These are phyloP conservation scores for Neonectria ditissima DNA, from an alignment of 2,329 filamentous ascomycete species.

Conservation along the genomic window DNA sequence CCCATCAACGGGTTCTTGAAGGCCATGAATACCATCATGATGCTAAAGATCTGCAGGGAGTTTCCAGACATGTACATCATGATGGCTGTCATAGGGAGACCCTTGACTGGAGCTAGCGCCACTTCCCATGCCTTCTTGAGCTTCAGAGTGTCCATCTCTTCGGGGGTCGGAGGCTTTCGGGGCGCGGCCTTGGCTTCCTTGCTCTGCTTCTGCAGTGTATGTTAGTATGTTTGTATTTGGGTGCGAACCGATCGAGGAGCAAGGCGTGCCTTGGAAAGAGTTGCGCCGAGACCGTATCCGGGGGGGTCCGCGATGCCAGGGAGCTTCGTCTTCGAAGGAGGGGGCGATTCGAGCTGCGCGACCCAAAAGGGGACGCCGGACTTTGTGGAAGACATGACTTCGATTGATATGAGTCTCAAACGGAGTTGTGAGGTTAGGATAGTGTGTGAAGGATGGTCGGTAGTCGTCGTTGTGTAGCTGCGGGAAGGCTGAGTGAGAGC, in stretches of 20 bases:
- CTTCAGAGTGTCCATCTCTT: slow-evolving; percentile 95
- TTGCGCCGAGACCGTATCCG: slow-evolving; percentile 75
- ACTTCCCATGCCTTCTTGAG: slow-evolving; percentile 99
- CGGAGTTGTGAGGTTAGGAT: neutral
- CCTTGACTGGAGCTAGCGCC: slow-evolving; percentile 91
- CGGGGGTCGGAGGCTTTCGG: slow-evolving; percentile 77
- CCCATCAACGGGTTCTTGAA: slow-evolving; percentile 97
- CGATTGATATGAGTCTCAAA: neutral
- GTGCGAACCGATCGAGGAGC: neutral
- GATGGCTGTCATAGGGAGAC: slow-evolving; percentile 96
- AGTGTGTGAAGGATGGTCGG: neutral
- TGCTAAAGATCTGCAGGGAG: slow-evolving; percentile 97
- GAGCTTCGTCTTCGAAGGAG: slow-evolving; percentile 74
- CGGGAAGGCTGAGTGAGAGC: slow-evolving; percentile 25
- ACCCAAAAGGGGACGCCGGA: slow-evolving; percentile 79
- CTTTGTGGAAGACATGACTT: slow-evolving; percentile 48
- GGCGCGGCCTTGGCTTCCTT: slow-evolving; percentile 62
- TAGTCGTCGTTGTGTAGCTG: slow-evolving; percentile 10
- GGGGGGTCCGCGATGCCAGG: slow-evolving; percentile 83
- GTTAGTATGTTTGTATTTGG: slow-evolving; percentile 20
- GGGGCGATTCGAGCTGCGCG: slow-evolving; percentile 78
- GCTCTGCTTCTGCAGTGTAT: slow-evolving; percentile 58
- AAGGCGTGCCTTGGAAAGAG: slow-evolving; percentile 67
- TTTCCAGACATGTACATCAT: slow-evolving; percentile 99
- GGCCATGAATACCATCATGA: slow-evolving; percentile 99